Evolutionary conservation across 371 early-diverging fungal genomes (phyloP), one percentile per base, ranked within the genome.

Genomic region (Mortierella sp.): DNA sequence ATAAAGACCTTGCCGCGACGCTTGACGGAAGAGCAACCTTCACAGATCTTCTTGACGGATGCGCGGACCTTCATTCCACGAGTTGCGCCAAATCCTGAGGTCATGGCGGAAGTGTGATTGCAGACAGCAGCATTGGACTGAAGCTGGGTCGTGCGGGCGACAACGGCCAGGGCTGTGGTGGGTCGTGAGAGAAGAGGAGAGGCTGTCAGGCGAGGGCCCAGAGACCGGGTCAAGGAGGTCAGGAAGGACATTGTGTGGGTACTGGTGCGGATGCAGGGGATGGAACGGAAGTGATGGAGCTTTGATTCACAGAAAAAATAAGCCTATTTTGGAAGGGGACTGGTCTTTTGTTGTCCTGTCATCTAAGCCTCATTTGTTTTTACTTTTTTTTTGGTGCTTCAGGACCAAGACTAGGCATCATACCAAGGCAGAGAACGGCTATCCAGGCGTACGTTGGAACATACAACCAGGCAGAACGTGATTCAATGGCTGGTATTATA

Each of bases 31-130:
- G 83, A 86, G 79, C 94, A 94, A 28, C 92, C 86, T 61, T 92
- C 89, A 72, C 94, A 94, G 76, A 91, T 84, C 72, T 89, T 89
- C 83, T 94, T 94, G 72, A 94, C 90, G 6, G 93, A 90, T 23
- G 93, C 88, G 52, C 92, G 86, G 12, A 93, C 93, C 79, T 94
- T 94, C 90, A 93, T 92, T 42, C 92, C 92, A 41, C 93, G 89
- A 52, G 84, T 79, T 4, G 81, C 78, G n/a, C 76, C 76, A 41
- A 75, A 64, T 14, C 64, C 69, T 43, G 81, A 47, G 26, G 78
- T 82, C 23, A 80, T 55, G 27, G 79, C 44, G 7, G 81, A 64
- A 11, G 37, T 14, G 1, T 7, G 37, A n/a, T n/a, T n/a, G 37
- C 37, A 11, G 32, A 66, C 60, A 23, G 55, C 63, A 21, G 67